Conservation (phyloP, 768 basidiomycete genomes). For the Naematelia aurantialba region DNA sequence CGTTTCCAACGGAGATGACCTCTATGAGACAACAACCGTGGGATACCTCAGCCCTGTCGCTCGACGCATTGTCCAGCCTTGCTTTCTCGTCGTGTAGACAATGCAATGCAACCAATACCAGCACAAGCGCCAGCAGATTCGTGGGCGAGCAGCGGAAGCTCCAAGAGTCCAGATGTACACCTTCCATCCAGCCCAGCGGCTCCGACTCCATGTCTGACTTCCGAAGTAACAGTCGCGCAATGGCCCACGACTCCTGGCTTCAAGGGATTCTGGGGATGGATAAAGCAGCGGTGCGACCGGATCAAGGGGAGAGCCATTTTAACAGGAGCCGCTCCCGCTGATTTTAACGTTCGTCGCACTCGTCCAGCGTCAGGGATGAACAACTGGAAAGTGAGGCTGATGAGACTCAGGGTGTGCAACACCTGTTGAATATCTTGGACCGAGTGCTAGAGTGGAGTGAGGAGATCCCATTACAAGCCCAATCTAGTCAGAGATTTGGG, state of each 20-base stretch:
- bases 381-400: conserved; percentile 4
- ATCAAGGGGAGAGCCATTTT: conserved; percentile 66
- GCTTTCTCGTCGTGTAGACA: neutral
- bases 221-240: conserved; percentile 57
- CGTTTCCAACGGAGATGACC: neutral
- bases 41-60: conserved; percentile 2
- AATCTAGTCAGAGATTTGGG: conserved; percentile 75
- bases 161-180: neutral
- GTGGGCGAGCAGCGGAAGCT: neutral
- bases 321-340: conserved; percentile 12
- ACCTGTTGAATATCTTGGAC: conserved; percentile 61
- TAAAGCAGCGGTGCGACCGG: conserved; percentile 70
- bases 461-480: conserved; percentile 68
- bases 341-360: conserved; percentile 40
- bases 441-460: conserved; percentile 70
- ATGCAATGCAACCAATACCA: neutral
- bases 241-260: conserved; percentile 74
- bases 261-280: conserved; percentile 67
- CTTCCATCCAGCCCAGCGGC: conserved; percentile 18
- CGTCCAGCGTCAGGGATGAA: neutral
- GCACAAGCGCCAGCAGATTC: no score
- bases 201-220: conserved; percentile 27
- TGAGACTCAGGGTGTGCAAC: conserved; percentile 40
- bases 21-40: neutral
- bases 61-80: neutral